Evolutionary conservation across 2,329 filamentous ascomycete genomes (phyloP), one percentile per base, ranked within the genome.

Genomic region (Nemania sp.): DNA sequence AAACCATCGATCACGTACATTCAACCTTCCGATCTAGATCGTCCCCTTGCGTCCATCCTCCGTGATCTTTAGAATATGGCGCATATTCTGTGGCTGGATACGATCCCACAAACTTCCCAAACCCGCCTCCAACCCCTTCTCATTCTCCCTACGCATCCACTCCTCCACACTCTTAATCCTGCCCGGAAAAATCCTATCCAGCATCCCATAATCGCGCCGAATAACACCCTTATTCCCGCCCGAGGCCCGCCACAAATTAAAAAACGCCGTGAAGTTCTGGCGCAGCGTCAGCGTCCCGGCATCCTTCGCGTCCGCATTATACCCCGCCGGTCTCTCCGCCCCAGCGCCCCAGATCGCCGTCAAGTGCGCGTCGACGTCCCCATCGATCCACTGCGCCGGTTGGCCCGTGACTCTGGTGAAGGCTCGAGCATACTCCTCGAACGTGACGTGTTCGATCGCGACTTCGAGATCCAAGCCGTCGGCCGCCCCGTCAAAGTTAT

Each of bases 191-290:
- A 83, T 81, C 65, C 77, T 71, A 61, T 82, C 79, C 36, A 83
- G 64, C 15, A 81, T 56, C 12, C 60, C 66, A 60, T 80, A 80
- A 60, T 82, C 74, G 44, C 78, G 70, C 53, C 64, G 63, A 1
- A 80, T 59, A 5, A 80, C 57, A 0, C 74, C 75, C 23, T 65
- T 62, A 48, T 77, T 76, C 0, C 68, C 70, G 0, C 72, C 73
- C 1, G 73, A 74, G 49, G 72, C 48, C 40, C 67, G 72, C 69
- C 73, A 82, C 47, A 75, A 54, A 50, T 72, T 77, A 75, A 78
- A 82, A 59, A 77, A 81, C 0, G 73, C 78, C 0, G 73, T 74
- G 58, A 82, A 82, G 59, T 81, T 82, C 40, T 77, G 63, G 28
- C 66, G 64, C 5, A 77, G 50, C 1, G 63, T 77, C 72, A 74